Evolutionary conservation across 2,329 filamentous ascomycete species (phyloP), one percentile per base, ranked within the genome.

Genomic region (Dothidotthia symphoricarpi): DNA sequence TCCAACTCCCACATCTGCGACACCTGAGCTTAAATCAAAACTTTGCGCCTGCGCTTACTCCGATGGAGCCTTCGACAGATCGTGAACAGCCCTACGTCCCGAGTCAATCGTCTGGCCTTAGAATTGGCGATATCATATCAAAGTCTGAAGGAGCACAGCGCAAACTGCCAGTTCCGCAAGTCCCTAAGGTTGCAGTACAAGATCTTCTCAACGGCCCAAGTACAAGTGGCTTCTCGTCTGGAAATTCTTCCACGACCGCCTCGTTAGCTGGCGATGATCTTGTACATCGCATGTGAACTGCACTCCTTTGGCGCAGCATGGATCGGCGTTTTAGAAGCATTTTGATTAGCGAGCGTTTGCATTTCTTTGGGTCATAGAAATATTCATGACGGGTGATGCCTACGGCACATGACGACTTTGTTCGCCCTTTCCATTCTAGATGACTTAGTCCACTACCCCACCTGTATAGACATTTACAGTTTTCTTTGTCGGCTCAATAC

Each of bases 91-190:
- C 77, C 8, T 80, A 78, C 59, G 73, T 76, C 36, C 75, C 75
- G n/a, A 75, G 70, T 56, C 72, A 75, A 25, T 58, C 57, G 24
- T 79, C 75, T 39, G 89, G 89, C 27, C 80, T 94, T 41, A 86
- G 88, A 26, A 83, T 97, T 55, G 86, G 83, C 42, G 91, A 97
- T 65, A 97, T 97, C 60, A 93, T 97, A 73, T 88, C 85, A 61
- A 84, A 85, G 53, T 80, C 88, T 1, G 90, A 96, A 49, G 88
- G 88, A 25, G 85, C 86, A 16, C 87, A 93, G 70, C 77, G 91
- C 55, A 97, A 97, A 69, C 75, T 97, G 13, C 91, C 91, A 0
- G 86, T 95, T 12, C 89, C 89, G 5, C 87, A 91, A 69, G 80
- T 90, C n/a, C 88, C 88, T 38, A 93, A 93, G 67, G 85, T 95